These are phyloP conservation scores for Asterionellopsis glacialis DNA, from an alignment of 108 stramenopile genomes.

Conservation along the genomic window DNA sequence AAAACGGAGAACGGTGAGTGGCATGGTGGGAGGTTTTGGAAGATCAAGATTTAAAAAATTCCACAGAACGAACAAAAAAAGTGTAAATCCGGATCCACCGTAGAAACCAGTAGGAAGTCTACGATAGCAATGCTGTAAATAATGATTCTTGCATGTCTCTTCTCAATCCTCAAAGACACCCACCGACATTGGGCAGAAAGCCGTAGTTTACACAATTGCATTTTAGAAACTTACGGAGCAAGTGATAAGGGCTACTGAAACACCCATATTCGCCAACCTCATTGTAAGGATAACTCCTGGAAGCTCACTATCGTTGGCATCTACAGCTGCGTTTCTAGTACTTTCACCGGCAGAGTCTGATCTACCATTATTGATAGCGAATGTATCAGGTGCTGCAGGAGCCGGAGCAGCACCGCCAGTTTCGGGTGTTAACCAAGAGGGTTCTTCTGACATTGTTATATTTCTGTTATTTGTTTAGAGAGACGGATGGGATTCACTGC, in stretches of 20 bases:
- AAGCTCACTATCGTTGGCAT: slow-evolving; percentile 60
- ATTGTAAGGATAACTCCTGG: slow-evolving; percentile 67
- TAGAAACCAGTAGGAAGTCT: too few species aligned
- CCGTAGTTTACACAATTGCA: too few species aligned
- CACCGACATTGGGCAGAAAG: too few species aligned
- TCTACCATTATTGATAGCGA: too few species aligned
- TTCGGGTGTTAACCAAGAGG: slow-evolving; percentile 16
- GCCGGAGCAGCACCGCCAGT: background rate
- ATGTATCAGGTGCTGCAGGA: background rate
- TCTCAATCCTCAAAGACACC: too few species aligned
- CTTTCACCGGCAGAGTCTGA: slow-evolving; percentile 2
- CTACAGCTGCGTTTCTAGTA: slow-evolving; percentile 4
- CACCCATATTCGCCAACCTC: slow-evolving; percentile 68
- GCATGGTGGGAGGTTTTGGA: too few species aligned
- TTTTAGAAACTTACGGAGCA: slow-evolving; percentile 47
- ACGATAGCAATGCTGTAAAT: background rate
- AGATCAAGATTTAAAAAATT: too few species aligned
- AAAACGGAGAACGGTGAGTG: too few species aligned
- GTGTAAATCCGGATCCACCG: too few species aligned
- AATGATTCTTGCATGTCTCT: background rate
- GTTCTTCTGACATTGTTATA: slow-evolving; percentile 16
- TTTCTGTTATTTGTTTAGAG: too few species aligned
- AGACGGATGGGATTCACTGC: too few species aligned
- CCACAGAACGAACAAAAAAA: too few species aligned
- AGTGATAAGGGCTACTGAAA: slow-evolving; percentile 55